phyloP scores from a whole-genome alignment of 2,329 filamentous ascomycete genomes.

The Fusarium burgessii region DNA sequence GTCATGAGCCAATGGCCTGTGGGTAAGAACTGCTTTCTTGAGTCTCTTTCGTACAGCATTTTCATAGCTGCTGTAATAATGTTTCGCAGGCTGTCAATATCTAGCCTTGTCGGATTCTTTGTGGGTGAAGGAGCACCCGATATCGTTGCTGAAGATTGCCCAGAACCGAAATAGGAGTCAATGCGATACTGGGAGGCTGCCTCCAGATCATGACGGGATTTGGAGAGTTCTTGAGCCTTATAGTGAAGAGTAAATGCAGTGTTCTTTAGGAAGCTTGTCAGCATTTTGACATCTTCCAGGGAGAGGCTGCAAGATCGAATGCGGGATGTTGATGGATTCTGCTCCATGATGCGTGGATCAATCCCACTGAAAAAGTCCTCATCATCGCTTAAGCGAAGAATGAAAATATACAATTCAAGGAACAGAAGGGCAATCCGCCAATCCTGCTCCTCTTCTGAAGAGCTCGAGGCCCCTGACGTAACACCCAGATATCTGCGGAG shows the following conservation, averaged over 20 bases:
- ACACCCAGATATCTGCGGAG: slow-evolving; percentile 49
- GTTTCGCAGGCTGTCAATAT: slow-evolving; percentile 81
- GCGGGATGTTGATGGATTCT: slow-evolving; percentile 58
- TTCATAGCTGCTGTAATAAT: slow-evolving; percentile 83
- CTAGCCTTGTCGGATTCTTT: slow-evolving; percentile 59
- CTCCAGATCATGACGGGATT: slow-evolving; percentile 40
- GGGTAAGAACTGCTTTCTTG: slow-evolving; percentile 84
- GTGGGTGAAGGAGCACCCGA: background rate
- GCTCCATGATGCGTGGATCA: slow-evolving; percentile 54
- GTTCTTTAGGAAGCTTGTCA: slow-evolving; percentile 90
- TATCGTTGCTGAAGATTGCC: slow-evolving; percentile 1
- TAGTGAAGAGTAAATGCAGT: slow-evolving; percentile 91
- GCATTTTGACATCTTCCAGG: slow-evolving; percentile 75
- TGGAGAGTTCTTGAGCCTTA: slow-evolving; percentile 74
- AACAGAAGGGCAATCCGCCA: slow-evolving; percentile 93
- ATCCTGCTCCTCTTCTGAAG: slow-evolving; percentile 62
- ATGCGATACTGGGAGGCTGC: slow-evolving; percentile 44
- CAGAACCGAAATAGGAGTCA: slow-evolving; percentile 47
- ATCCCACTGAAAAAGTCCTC: slow-evolving; percentile 87
- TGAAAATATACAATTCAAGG: slow-evolving; percentile 92
- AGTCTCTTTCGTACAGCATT: slow-evolving; percentile 94
- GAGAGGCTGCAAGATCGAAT: slow-evolving; percentile 75
- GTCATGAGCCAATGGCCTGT: slow-evolving; percentile 96
- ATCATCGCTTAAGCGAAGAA: slow-evolving; percentile 92
- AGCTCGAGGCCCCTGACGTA: slow-evolving; percentile 44